phyloP scores from a whole-genome alignment of 768 basidiomycete genomes.

The Tylopilus plumbeoviolaceoides region DNA sequence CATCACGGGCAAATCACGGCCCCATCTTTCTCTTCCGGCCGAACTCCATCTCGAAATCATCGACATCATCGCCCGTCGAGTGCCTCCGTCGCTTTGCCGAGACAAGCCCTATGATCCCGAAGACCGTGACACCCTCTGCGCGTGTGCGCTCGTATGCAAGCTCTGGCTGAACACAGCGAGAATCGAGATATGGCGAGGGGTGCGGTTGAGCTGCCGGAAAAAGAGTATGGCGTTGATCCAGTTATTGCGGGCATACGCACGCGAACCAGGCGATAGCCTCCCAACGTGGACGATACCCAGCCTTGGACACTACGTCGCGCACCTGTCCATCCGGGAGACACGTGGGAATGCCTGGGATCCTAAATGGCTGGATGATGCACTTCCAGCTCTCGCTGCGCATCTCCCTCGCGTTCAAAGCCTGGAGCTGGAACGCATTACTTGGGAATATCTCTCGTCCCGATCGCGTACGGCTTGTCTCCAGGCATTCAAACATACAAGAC shows the following conservation, averaged over 20 bases:
- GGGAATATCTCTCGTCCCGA: constrained; percentile 30
- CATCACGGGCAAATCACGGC: constrained; percentile 3
- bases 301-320: constrained; percentile 49
- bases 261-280: constrained; percentile 25
- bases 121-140: constrained; percentile 19
- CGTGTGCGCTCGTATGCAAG: constrained; percentile 30
- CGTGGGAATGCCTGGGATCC: constrained; percentile 32
- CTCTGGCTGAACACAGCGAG: constrained; percentile 27
- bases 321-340: constrained; percentile 27
- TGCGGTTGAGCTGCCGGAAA: constrained; percentile 17
- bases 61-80: constrained; percentile 19
- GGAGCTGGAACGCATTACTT: constrained; percentile 29
- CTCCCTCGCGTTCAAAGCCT: constrained; percentile 20
- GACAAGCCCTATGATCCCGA: constrained; percentile 13
- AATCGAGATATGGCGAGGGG: constrained; percentile 19
- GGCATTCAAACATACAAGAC: constrained; percentile 20
- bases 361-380: constrained; percentile 29
- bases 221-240: constrained; percentile 21
- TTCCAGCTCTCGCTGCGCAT: constrained; percentile 22
- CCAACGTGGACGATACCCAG: constrained; percentile 42
- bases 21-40: constrained; percentile 21
- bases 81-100: constrained; percentile 6
- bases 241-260: constrained; percentile 18
- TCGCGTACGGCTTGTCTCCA: constrained; percentile 25
- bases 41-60: constrained; percentile 31